Conservation (phyloP, 768 basidiomycete genomes). For the Termitomyces sp. region DNA sequence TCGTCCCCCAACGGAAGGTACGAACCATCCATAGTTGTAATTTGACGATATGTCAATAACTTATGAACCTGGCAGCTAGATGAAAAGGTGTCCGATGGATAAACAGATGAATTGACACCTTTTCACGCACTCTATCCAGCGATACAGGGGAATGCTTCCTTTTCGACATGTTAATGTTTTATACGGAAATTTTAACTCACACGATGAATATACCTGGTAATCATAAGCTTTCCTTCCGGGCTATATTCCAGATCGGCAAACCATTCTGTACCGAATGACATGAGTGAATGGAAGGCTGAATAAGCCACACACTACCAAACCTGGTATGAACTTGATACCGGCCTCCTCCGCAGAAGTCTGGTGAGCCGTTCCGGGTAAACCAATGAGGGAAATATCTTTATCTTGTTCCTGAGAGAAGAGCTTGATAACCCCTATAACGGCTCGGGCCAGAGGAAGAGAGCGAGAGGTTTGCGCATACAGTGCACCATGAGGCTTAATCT, state of each 20-base stretch:
- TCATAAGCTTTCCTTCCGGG: slow-evolving; percentile 52
- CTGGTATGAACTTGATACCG: slow-evolving; percentile 60
- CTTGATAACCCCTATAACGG: slow-evolving; percentile 50
- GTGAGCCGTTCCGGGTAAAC: slow-evolving; percentile 62
- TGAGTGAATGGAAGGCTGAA: not conserved
- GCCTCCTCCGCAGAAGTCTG: slow-evolving; percentile 51
- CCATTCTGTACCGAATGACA: slow-evolving; percentile 43
- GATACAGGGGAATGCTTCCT: slow-evolving; percentile 52
- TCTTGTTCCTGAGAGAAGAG: slow-evolving; percentile 35
- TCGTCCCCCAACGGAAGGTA: slow-evolving; percentile 40
- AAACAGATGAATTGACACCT: slow-evolving; percentile 29
- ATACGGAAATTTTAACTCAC: not conserved
- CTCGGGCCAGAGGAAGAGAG: slow-evolving; percentile 51
- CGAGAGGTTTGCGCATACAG: slow-evolving; percentile 59
- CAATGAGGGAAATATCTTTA: slow-evolving; percentile 50
- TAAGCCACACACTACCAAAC: slow-evolving; percentile 22
- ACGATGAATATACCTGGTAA: slow-evolving; percentile 43
- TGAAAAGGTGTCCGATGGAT: not conserved
- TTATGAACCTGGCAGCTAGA: slow-evolving; percentile 32
- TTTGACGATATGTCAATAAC: slow-evolving; percentile 37
- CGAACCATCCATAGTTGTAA: slow-evolving; percentile 45
- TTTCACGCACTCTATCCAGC: slow-evolving; percentile 34
- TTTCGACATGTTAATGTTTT: not conserved
- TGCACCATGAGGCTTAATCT: slow-evolving; percentile 64
- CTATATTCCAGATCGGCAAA: slow-evolving; percentile 66